phyloP scores from a whole-genome alignment of 2,329 filamentous ascomycete genomes.

The Fusarium marasasianum region DNA sequence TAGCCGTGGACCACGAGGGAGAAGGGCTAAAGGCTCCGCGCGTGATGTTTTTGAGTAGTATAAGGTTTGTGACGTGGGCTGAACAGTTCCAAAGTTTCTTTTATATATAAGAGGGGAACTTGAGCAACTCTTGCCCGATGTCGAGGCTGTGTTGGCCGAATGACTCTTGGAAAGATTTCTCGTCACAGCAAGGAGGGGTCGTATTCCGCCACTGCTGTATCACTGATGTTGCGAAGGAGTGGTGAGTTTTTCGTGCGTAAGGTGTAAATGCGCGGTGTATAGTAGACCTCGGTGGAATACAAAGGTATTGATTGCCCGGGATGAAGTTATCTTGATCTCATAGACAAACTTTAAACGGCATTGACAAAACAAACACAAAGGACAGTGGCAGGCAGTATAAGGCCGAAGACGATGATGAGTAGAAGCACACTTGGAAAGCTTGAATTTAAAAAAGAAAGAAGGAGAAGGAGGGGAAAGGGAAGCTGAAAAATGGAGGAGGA shows the following conservation, averaged over 20 bases:
- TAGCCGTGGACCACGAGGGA: background rate
- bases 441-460: background rate
- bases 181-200: slow-evolving; percentile 6
- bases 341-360: slow-evolving; percentile 28
- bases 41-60: background rate
- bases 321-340: slow-evolving; percentile 3
- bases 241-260: slow-evolving; percentile 21
- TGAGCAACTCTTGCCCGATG: background rate
- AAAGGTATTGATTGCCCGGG: background rate
- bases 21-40: background rate
- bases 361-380: background rate
- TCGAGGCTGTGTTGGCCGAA: background rate
- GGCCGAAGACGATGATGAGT: background rate
- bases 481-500: slow-evolving; percentile 26
- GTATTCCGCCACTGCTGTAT: slow-evolving; percentile 10
- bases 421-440: background rate
- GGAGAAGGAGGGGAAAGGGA: slow-evolving; percentile 1
- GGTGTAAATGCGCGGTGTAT: background rate
- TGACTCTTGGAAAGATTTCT: slow-evolving; percentile 26
- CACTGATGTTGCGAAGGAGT: background rate
- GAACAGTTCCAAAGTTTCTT: background rate
- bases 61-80: background rate
- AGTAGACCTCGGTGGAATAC: background rate
- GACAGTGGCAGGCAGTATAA: slow-evolving; percentile 1
- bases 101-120: background rate